Conservation (phyloP, 352 stramenopile species). For the Globisporangium alternatum region DNA sequence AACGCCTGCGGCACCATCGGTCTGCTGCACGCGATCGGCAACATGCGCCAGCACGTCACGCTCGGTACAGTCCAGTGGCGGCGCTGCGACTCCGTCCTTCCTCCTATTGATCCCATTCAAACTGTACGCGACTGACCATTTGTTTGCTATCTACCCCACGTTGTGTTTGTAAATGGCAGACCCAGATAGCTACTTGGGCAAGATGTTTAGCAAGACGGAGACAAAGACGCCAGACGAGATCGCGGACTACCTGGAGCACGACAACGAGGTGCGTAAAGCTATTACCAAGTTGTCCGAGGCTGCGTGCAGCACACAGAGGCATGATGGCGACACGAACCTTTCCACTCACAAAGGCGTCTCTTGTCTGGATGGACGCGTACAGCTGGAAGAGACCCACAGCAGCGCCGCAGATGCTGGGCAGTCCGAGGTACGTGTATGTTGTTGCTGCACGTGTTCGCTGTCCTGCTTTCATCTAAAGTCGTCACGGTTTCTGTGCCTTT, state of each 20-base stretch:
- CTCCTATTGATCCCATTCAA: no score
- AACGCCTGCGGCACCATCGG: slow-evolving; percentile 97
- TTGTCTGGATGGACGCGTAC: neutral
- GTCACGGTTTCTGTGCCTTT: neutral
- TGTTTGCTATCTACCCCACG: neutral
- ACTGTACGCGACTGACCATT: neutral
- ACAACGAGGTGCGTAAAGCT: slow-evolving; percentile 65
- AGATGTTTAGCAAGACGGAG: slow-evolving; percentile 83
- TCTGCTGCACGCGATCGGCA: slow-evolving; percentile 93
- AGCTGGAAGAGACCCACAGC: slow-evolving; percentile 92
- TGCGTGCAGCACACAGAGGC: no score
- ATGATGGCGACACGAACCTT: no score
- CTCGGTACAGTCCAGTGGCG: slow-evolving; percentile 37
- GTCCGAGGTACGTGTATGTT: slow-evolving; percentile 57
- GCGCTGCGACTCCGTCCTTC: no score
- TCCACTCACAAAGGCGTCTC: no score
- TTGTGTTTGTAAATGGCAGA: slow-evolving; percentile 24
- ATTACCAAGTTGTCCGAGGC: no score
- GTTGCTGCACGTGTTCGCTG: neutral
- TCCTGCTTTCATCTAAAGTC: neutral
- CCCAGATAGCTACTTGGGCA: slow-evolving; percentile 67
- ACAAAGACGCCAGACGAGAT: slow-evolving; percentile 79
- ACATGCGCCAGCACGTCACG: slow-evolving; percentile 76
- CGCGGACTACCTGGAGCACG: slow-evolving; percentile 85
- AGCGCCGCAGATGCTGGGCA: slow-evolving; percentile 87